These are phyloP conservation scores for Chaetoscypha palmicola DNA, from an alignment of 2,329 filamentous ascomycete species.

Conservation along the genomic window DNA sequence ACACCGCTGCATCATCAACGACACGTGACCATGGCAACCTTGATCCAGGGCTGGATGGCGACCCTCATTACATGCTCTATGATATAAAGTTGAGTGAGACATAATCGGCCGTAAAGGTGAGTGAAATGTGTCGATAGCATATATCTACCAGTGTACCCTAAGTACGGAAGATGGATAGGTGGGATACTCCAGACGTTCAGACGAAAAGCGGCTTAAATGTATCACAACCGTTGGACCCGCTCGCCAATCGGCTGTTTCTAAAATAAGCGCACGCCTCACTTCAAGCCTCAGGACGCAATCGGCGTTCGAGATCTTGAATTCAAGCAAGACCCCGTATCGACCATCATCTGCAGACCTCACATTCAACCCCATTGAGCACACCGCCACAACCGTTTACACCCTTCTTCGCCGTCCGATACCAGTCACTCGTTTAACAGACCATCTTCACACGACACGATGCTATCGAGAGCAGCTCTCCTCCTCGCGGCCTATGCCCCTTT, in stretches of 20 bases:
- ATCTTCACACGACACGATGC: conserved; percentile 16
- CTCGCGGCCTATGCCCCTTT: conserved; percentile 19
- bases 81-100: no score
- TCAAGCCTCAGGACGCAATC: conserved; percentile 2
- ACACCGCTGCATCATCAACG: no score
- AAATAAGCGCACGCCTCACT: conserved; percentile 2
- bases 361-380: background rate
- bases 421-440: conserved; percentile 20
- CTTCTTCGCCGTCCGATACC: background rate
- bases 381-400: background rate
- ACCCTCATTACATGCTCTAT: no score
- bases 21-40: no score
- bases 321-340: background rate
- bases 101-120: no score
- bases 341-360: background rate
- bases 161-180: no score
- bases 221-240: background rate
- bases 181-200: no score
- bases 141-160: no score
- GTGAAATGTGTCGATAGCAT: no score
- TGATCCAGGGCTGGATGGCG: no score
- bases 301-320: background rate
- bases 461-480: conserved; percentile 14
- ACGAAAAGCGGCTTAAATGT: no score
- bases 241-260: conserved; percentile 1